Evolutionary conservation across 1,139 yeast genomes (phyloP).

Genomic region (Maudiozyma humilis): DNA sequence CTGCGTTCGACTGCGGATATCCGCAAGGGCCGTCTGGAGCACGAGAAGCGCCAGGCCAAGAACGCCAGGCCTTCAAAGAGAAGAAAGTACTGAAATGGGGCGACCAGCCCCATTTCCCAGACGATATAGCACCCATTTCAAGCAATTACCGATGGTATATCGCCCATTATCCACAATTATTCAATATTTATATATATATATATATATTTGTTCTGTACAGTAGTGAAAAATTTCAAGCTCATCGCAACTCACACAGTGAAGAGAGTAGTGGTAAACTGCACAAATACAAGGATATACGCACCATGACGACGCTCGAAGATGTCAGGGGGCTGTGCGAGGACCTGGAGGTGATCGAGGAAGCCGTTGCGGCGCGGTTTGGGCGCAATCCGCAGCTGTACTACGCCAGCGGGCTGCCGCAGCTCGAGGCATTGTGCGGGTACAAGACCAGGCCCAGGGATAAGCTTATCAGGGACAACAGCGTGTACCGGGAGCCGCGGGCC

Average conservation of each 20-base stretch:
- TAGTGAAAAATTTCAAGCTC: not conserved
- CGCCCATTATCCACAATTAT: too few species aligned
- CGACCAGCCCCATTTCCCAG: too few species aligned
- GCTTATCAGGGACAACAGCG: slow-evolving; percentile 15
- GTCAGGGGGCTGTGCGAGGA: slow-evolving; percentile 40
- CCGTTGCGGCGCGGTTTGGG: slow-evolving; percentile 42
- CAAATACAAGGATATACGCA: not conserved
- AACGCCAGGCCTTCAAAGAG: slow-evolving; percentile 72
- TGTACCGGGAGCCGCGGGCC: slow-evolving; percentile 27
- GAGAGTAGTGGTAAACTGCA: too few species aligned
- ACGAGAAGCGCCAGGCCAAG: slow-evolving; percentile 72
- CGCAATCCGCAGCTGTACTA: slow-evolving; percentile 44
- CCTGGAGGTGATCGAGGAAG: slow-evolving; percentile 49
- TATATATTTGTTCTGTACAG: not conserved
- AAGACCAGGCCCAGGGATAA: slow-evolving; percentile 14
- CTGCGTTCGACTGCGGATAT: slow-evolving; percentile 65
- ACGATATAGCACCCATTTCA: too few species aligned
- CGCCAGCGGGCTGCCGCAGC: slow-evolving; percentile 18
- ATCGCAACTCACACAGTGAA: too few species aligned
- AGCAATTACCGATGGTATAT: too few species aligned
- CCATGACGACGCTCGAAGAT: slow-evolving; percentile 22
- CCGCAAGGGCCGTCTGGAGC: slow-evolving; percentile 60
- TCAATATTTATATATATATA: not conserved
- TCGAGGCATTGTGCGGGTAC: slow-evolving; percentile 3
- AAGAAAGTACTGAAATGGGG: slow-evolving; percentile 26